Evolutionary conservation across 1,139 yeast genomes (phyloP), one percentile per base, ranked within the genome.

Genomic region (Magnusiomyces sp.): DNA sequence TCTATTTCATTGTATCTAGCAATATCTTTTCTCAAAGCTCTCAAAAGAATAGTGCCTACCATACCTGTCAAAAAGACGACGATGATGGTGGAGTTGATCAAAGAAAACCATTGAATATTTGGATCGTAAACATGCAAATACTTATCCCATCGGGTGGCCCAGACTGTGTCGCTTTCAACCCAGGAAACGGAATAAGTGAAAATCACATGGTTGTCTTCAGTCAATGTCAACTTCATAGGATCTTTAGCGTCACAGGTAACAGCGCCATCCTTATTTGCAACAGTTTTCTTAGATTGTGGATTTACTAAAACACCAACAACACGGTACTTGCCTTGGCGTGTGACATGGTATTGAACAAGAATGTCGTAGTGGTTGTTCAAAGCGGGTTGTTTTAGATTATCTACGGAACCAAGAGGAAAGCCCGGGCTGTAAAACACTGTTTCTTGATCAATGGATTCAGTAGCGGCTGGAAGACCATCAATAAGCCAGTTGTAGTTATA

Each of bases 81-180:
- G 61, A 90, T 79, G 53, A 87, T 69, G 10, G 95, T 81, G 57
- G 94, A 88, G 69, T 89, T 88, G 59, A 88, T 71, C 58, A 92
- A 77, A 2, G 96, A 87, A 63, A 88, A 85, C 98, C 97, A 90
- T 70, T 92, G 97, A 59, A 92, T 84, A 65, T 84, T 83, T 50
- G 97, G 95, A 64, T 88, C 95, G 64, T 82, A 84, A 37, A 85
- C 94, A 62, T 88, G 95, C 62, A 92, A 75, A 65, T 92, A 92
- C 67, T 88, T 87, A 67, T 92, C 98, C 99, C 99, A 92, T 71
- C 99, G 81, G 1, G 97, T 92, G 33, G 97, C 97, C 98, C 97
- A 92, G 10, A 83, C 80, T 13, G 94, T 86, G 13, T 71, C 71
- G 14, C 95, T 83, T 52, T 76, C 76, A 32, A 70, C 66, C 75